These are phyloP conservation scores for Stromatinia cepivora DNA, from an alignment of 2,329 filamentous ascomycete genomes.

Conservation along the genomic window DNA sequence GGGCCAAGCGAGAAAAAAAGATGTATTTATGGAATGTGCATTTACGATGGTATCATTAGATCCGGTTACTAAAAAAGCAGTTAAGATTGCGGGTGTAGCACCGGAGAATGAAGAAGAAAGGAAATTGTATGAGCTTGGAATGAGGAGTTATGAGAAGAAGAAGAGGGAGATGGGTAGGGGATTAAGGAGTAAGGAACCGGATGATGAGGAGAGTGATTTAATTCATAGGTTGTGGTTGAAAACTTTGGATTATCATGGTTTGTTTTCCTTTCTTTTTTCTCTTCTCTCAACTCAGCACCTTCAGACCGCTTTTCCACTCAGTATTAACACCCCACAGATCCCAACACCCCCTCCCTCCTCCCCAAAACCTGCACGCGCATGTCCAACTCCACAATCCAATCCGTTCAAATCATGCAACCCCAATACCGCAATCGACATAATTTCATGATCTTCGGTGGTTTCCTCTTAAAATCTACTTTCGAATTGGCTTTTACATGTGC, in stretches of 20 bases:
- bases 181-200: slow-evolving; percentile 64
- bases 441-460: slow-evolving; percentile 76
- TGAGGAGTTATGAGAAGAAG: slow-evolving; percentile 65
- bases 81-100: slow-evolving; percentile 59
- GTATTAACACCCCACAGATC: slow-evolving; percentile 43
- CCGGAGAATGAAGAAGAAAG: slow-evolving; percentile 64
- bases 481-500: slow-evolving; percentile 73
- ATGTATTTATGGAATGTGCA: slow-evolving; percentile 68
- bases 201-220: slow-evolving; percentile 67
- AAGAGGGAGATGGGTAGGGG: slow-evolving; percentile 60
- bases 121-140: slow-evolving; percentile 59
- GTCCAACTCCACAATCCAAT: slow-evolving; percentile 61
- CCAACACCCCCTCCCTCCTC: slow-evolving; percentile 53
- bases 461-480: slow-evolving; percentile 68
- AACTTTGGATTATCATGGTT: slow-evolving; percentile 57
- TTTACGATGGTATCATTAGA: slow-evolving; percentile 75
- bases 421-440: slow-evolving; percentile 68
- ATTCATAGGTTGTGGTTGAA: slow-evolving; percentile 71
- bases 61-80: slow-evolving; percentile 64
- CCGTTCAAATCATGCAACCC: slow-evolving; percentile 73
- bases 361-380: slow-evolving; percentile 62
- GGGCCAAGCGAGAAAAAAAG: slow-evolving; percentile 51
- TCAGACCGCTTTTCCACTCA: not conserved
- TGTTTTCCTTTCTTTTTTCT: not conserved
- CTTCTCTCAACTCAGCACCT: not conserved